Evolutionary conservation across 768 basidiomycete genomes (phyloP).

Genomic region (Solioccasus polychromus): DNA sequence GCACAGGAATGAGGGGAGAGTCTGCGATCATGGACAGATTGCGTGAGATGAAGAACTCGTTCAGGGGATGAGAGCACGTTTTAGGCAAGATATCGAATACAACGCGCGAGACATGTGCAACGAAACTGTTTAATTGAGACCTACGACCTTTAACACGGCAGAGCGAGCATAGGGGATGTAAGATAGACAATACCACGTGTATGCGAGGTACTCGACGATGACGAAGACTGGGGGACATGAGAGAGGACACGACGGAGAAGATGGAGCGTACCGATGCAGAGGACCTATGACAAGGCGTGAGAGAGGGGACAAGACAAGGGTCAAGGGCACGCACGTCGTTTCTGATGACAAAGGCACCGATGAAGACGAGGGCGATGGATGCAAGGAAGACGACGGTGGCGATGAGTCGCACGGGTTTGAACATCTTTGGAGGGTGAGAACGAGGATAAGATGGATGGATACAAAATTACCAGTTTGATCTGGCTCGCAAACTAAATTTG

Average conservation of each 20-base stretch:
- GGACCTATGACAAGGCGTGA: slow-evolving; percentile 38
- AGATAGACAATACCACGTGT: slow-evolving; percentile 82
- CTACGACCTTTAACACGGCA: slow-evolving; percentile 65
- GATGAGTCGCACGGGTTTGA: slow-evolving; percentile 85
- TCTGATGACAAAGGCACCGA: slow-evolving; percentile 75
- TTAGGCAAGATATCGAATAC: too few species aligned
- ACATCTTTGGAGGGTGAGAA: slow-evolving; percentile 61
- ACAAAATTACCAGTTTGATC: slow-evolving; percentile 62
- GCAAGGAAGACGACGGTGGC: slow-evolving; percentile 78
- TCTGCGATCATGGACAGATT: slow-evolving; percentile 69
- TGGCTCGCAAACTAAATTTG: slow-evolving; percentile 68
- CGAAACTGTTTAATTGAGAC: slow-evolving; percentile 27
- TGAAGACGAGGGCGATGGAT: slow-evolving; percentile 78
- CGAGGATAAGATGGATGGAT: neutral
- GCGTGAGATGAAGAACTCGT: slow-evolving; percentile 83
- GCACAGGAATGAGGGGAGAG: slow-evolving; percentile 41
- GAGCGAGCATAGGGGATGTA: slow-evolving; percentile 91
- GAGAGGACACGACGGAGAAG: neutral
- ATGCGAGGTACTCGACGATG: slow-evolving; percentile 87
- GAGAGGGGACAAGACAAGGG: neutral
- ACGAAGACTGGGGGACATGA: slow-evolving; percentile 65
- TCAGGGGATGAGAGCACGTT: slow-evolving; percentile 55
- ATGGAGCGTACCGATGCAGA: slow-evolving; percentile 56
- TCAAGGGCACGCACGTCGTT: slow-evolving; percentile 51
- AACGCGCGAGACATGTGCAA: too few species aligned